A percentile compares a stretch with the other conserved stretches of the same genome.
Conservation (phyloP, 768 basidiomycete species). For the Podaxis pistillaris region DNA sequence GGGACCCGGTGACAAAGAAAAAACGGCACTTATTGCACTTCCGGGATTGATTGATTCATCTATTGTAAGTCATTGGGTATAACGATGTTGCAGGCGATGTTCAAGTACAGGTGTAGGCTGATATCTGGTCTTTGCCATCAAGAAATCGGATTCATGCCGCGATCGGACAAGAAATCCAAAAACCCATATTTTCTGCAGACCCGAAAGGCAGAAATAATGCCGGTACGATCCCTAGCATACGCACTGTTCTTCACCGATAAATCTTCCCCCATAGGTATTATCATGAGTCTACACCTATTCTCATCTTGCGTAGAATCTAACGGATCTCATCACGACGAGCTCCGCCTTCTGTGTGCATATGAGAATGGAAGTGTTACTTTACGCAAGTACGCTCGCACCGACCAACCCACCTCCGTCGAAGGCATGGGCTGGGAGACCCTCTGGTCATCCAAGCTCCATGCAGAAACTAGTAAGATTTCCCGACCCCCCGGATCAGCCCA, state of each 20-base stretch:
- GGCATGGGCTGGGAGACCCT: slow-evolving; percentile 71
- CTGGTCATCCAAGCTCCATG: slow-evolving; percentile 68
- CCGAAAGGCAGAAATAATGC: slow-evolving; percentile 54
- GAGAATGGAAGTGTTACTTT: slow-evolving; percentile 87
- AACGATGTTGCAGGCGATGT: background rate
- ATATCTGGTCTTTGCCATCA: slow-evolving; percentile 81
- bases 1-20: slow-evolving; percentile 8
- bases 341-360: slow-evolving; percentile 73
- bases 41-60: slow-evolving; percentile 91
- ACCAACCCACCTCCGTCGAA: slow-evolving; percentile 54
- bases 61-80: slow-evolving; percentile 43
- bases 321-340: slow-evolving; percentile 32
- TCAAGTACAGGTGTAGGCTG: slow-evolving; percentile 53
- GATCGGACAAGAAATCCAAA: slow-evolving; percentile 58
- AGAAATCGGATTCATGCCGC: slow-evolving; percentile 77
- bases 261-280: slow-evolving; percentile 55
- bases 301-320: slow-evolving; percentile 25
- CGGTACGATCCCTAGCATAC: slow-evolving; percentile 34
- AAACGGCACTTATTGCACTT: slow-evolving; percentile 64
- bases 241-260: background rate
- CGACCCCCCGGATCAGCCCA: background rate
- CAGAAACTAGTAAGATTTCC: slow-evolving; percentile 60
- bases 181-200: slow-evolving; percentile 36
- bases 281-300: slow-evolving; percentile 85
- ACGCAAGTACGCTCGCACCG: slow-evolving; percentile 45